A percentile compares a stretch with the other conserved stretches of the same genome.
These are phyloP conservation scores for Penicillium odoratum DNA, from an alignment of 495 filamentous ascomycete species.

Conservation along the genomic window DNA sequence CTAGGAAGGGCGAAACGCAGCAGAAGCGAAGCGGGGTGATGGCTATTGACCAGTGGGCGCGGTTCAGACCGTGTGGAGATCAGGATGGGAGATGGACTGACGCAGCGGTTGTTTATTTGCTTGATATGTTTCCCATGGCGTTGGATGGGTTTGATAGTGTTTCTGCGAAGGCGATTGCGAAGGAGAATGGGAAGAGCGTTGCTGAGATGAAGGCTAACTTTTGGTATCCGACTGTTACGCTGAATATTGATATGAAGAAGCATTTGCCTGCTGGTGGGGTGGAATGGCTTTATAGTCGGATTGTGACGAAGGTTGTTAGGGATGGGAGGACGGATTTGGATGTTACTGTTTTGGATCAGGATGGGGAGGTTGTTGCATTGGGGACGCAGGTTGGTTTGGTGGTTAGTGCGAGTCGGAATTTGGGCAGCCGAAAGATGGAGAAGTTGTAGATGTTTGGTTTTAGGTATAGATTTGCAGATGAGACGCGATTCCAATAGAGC, in stretches of 20 bases:
- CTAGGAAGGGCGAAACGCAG: conserved; percentile 32
- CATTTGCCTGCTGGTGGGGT: conserved; percentile 56
- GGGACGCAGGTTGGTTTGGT: conserved; percentile 64
- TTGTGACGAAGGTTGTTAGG: conserved; percentile 56
- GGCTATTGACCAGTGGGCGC: conserved; percentile 68
- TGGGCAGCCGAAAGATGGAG: conserved; percentile 36
- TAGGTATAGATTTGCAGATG: conserved; percentile 13
- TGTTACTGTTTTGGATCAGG: conserved; percentile 58
- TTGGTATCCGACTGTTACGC: conserved; percentile 79
- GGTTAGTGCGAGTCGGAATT: conserved; percentile 54
- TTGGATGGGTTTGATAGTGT: conserved; percentile 47
- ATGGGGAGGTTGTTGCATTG: conserved; percentile 59
- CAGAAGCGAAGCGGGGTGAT: conserved; percentile 34
- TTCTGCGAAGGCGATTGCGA: conserved; percentile 24
- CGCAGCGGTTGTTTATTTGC: conserved; percentile 55
- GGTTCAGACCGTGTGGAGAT: conserved; percentile 40
- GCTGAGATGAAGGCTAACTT: conserved; percentile 34
- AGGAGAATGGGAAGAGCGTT: conserved; percentile 16
- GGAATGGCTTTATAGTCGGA: conserved; percentile 64
- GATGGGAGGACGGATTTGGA: conserved; percentile 67
- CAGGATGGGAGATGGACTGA: conserved; percentile 54
- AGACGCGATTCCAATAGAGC: not conserved
- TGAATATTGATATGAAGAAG: conserved; percentile 70
- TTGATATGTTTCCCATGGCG: conserved; percentile 64
- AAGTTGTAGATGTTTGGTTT: conserved; percentile 30